phyloP scores from a whole-genome alignment of 176 grass and related monocot species.

The Eleusine indica region DNA sequence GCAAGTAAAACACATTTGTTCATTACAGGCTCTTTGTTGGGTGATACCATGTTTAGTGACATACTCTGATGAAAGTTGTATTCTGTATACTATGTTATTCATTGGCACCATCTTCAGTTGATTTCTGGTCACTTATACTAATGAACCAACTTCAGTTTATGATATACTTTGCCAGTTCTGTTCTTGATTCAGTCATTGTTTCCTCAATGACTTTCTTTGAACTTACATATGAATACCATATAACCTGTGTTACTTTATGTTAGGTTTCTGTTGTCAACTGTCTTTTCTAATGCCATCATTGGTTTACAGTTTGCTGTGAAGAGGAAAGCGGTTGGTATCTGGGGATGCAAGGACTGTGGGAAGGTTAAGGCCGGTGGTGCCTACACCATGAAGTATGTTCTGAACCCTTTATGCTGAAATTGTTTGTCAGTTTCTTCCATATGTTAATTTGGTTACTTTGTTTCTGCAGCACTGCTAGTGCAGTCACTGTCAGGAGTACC shows the following conservation, averaged over 20 bases:
- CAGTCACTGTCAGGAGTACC: conserved; percentile 74
- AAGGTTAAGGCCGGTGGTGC: conserved; percentile 83
- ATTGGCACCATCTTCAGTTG: neutral
- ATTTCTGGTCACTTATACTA: neutral
- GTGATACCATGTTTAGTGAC: neutral
- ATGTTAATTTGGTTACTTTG: conserved; percentile 7
- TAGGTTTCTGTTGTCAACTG: neutral
- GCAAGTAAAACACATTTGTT: neutral
- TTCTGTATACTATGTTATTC: neutral
- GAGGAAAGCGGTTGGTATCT: conserved; percentile 91
- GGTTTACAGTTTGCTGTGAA: conserved; percentile 68
- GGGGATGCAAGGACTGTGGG: conserved; percentile 83
- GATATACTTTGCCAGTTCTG: neutral
- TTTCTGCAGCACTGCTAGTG: conserved; percentile 70
- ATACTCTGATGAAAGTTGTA: neutral
- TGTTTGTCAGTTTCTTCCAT: neutral
- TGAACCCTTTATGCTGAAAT: neutral
- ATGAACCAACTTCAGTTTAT: neutral
- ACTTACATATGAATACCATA: neutral
- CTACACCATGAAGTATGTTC: conserved; percentile 81
- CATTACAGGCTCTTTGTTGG: neutral
- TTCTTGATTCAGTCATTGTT: too few species aligned
- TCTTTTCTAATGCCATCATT: neutral
- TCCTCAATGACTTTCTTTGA: neutral
- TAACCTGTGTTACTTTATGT: neutral